phyloP scores from a whole-genome alignment of 768 basidiomycete genomes.

The Strobilomyces echinocephalus region DNA sequence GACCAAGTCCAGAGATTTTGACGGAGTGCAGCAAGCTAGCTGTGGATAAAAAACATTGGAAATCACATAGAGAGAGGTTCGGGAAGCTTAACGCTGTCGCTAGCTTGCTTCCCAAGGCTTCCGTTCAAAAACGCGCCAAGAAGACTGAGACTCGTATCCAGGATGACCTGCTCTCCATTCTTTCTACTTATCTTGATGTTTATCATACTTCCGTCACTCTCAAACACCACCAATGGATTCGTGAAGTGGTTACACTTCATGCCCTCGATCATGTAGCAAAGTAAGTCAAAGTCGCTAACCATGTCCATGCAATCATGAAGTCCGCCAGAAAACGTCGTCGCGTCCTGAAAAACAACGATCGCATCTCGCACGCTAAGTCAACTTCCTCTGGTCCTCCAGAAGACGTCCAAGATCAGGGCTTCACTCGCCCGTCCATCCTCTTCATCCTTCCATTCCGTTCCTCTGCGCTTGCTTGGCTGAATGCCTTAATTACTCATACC shows the following conservation, averaged over 20 bases:
- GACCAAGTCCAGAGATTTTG: constrained; percentile 48
- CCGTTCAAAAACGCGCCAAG: constrained; percentile 25
- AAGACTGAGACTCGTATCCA: constrained; percentile 43
- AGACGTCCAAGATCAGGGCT: constrained; percentile 93
- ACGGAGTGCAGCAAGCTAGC: constrained; percentile 45
- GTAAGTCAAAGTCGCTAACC: constrained; percentile 37
- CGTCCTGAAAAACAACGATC: constrained; percentile 92
- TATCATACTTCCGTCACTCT: constrained; percentile 65
- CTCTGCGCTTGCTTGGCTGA: constrained; percentile 77
- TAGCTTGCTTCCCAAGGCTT: constrained; percentile 40
- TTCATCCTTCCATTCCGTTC: constrained; percentile 92
- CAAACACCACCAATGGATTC: constrained; percentile 55
- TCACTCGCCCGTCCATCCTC: constrained; percentile 92
- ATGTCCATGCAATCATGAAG: not conserved
- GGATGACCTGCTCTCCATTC: constrained; percentile 59
- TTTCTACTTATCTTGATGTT: constrained; percentile 71
- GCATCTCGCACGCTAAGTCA: constrained; percentile 69
- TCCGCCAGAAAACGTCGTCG: constrained; percentile 75
- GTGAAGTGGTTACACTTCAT: constrained; percentile 74
- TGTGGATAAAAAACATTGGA: constrained; percentile 59
- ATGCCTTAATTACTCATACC: constrained; percentile 72
- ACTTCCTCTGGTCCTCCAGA: constrained; percentile 53
- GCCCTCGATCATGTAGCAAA: constrained; percentile 85
- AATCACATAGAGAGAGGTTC: constrained; percentile 39
- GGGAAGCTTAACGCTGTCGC: constrained; percentile 54